A percentile compares a stretch with the other conserved stretches of the same genome.
These are phyloP conservation scores for Colletotrichum truncatum DNA, from an alignment of 2,329 filamentous ascomycete genomes.

Conservation along the genomic window DNA sequence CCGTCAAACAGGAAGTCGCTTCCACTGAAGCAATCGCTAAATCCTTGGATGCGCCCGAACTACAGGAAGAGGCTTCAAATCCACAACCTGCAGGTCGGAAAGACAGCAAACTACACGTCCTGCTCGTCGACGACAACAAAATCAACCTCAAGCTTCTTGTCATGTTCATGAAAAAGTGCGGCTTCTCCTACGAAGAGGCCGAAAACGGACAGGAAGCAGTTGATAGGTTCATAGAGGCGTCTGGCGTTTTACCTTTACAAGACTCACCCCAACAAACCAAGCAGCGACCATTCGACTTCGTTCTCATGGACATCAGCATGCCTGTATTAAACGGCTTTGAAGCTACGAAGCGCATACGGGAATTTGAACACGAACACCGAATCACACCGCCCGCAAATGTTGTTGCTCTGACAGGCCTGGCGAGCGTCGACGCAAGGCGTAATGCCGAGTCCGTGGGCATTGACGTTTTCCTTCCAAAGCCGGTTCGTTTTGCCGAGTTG, in stretches of 20 bases:
- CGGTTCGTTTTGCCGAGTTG: constrained; percentile 53
- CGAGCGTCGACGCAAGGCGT: constrained; percentile 55
- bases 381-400: constrained; percentile 51
- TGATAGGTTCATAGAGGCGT: constrained; percentile 47
- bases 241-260: neutral
- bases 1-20: neutral
- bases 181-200: constrained; percentile 51
- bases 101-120: constrained; percentile 33
- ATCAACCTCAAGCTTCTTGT: constrained; percentile 53
- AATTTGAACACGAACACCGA: constrained; percentile 52
- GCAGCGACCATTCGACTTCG: constrained; percentile 40
- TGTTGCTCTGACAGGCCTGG: constrained; percentile 62
- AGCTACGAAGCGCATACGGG: constrained; percentile 57
- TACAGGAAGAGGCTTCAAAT: neutral
- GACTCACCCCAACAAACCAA: neutral
- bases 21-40: neutral
- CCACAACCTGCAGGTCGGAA: neutral
- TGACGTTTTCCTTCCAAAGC: constrained; percentile 61
- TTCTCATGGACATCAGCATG: constrained; percentile 63
- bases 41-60: neutral
- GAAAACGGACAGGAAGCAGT: constrained; percentile 57
- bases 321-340: constrained; percentile 62
- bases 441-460: constrained; percentile 59
- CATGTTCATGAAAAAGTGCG: constrained; percentile 52
- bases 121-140: constrained; percentile 53